These are phyloP conservation scores for Exophiala sp. DNA, from an alignment of 2,329 filamentous ascomycete species.

Conservation along the genomic window DNA sequence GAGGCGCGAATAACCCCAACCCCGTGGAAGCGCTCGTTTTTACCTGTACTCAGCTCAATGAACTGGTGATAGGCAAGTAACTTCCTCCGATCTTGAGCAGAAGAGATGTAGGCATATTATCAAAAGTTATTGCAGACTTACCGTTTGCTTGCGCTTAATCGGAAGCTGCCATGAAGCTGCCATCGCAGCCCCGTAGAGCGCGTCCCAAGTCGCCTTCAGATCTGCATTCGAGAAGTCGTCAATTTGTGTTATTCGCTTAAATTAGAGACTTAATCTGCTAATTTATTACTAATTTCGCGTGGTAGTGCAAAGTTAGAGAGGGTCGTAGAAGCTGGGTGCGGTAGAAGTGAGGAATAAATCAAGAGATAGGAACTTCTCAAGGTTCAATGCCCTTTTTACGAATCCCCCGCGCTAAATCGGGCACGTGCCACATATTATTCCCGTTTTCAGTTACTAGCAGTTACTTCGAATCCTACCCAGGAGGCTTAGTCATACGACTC, in stretches of 20 bases:
- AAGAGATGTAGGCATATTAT: not conserved
- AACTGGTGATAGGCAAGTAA: not conserved
- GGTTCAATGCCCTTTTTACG: too few species aligned
- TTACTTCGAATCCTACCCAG: too few species aligned
- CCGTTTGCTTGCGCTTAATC: not conserved
- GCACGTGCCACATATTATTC: too few species aligned
- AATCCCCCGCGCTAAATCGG: too few species aligned
- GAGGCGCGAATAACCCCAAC: too few species aligned
- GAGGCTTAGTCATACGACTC: too few species aligned
- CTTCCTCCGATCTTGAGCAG: not conserved
- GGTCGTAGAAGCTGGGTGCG: not conserved
- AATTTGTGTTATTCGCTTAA: not conserved
- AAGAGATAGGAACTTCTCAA: too few species aligned
- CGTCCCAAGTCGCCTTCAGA: not conserved
- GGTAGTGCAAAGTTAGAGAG: conserved; percentile 3
- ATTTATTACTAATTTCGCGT: not conserved
- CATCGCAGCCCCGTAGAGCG: not conserved
- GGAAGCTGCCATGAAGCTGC: not conserved
- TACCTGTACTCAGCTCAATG: too few species aligned
- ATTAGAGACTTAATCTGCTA: not conserved
- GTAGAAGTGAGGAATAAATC: too few species aligned
- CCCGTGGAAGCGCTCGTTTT: too few species aligned
- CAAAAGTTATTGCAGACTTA: not conserved
- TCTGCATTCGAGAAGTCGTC: too few species aligned
- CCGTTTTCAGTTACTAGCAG: too few species aligned